These are phyloP conservation scores for Seiridium cupressi DNA, from an alignment of 2,329 filamentous ascomycete species.

Conservation along the genomic window DNA sequence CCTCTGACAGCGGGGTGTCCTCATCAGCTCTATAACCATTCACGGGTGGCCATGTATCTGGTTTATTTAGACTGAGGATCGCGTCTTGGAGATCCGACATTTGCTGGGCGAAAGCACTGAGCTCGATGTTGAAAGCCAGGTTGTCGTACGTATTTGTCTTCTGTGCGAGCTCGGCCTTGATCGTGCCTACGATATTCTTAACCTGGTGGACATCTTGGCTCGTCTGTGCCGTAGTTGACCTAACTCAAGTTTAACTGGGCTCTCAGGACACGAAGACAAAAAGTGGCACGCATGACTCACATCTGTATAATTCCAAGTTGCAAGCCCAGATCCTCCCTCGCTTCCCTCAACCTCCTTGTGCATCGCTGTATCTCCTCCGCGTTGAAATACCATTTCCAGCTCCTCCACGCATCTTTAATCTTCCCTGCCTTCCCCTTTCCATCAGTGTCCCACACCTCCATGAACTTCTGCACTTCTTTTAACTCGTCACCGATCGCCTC, in stretches of 20 bases:
- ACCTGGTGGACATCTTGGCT: not conserved
- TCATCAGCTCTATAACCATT: not conserved
- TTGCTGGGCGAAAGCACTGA: not conserved
- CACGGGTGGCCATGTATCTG: not conserved
- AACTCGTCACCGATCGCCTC: not conserved
- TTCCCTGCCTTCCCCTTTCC: not conserved
- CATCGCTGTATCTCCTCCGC: not conserved
- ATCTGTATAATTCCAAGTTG: not conserved
- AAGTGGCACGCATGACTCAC: not conserved
- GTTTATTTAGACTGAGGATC: not conserved
- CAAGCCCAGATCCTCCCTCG: not conserved
- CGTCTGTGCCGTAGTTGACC: conserved; percentile 1
- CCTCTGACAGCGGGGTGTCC: too few relatives aligned
- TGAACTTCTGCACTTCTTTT: not conserved
- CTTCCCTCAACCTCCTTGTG: not conserved
- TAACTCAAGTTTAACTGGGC: not conserved
- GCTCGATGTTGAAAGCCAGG: not conserved
- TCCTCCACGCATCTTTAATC: not conserved
- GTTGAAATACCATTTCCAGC: conserved; percentile 1
- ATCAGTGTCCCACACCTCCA: not conserved
- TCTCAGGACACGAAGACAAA: not conserved
- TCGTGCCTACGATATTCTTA: not conserved
- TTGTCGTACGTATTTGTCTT: not conserved
- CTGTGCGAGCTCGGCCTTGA: not conserved
- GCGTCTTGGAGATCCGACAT: not conserved